Evolutionary conservation across 129 eudicot genomes (phyloP), one percentile per base, ranked within the genome.

Genomic region (Kitagawia praeruptora): DNA sequence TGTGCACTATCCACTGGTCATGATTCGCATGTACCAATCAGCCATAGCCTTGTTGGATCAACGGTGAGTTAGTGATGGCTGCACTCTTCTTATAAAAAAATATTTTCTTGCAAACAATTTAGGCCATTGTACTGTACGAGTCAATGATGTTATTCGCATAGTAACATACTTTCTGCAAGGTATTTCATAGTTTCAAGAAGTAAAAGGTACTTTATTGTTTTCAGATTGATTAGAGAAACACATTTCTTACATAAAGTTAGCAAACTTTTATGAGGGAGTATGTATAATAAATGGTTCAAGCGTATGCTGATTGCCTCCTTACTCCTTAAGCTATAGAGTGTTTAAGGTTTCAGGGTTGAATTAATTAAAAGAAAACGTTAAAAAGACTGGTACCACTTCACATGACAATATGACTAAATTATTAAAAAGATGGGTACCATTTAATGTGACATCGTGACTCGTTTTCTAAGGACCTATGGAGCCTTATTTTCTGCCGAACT

Each of bases 1-100:
- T 83, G 83, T 80, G 80, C 91, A 40, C 93, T 93, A 11, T 80
- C 80, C 74, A 69, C 69, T 28, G 96, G 86, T 69, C 80, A 77
- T 49, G 93, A 91, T 86, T 87, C 93, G 49, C 73, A 75, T 78
- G 63, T 79, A 34, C 92, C 90, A 74, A 70, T 94, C 77, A 94
- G 92, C 82, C 76, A 77, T 82, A 89, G 86, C 83, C 90, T 91
- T 74, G 87, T 83, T 58, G 97, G 96, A 85, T 89, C 96, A 75
- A 82, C 87, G 83, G 98, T 91, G 87, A 86, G 97, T 82, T 42
- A 67, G 13, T 80, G 46, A 74, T 74, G 44, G 69, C 27, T 21
- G 37, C 76, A 66, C 73, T 27, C 73, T 61, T 34, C 34, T 61
- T 61, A n/a, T 61, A 23, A 61, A 28, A n/a, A 15, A 61, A 5